Evolutionary conservation across 805 yeast genomes (phyloP), one percentile per base, ranked within the genome.

Genomic region (Lipomyces starkeyi): DNA sequence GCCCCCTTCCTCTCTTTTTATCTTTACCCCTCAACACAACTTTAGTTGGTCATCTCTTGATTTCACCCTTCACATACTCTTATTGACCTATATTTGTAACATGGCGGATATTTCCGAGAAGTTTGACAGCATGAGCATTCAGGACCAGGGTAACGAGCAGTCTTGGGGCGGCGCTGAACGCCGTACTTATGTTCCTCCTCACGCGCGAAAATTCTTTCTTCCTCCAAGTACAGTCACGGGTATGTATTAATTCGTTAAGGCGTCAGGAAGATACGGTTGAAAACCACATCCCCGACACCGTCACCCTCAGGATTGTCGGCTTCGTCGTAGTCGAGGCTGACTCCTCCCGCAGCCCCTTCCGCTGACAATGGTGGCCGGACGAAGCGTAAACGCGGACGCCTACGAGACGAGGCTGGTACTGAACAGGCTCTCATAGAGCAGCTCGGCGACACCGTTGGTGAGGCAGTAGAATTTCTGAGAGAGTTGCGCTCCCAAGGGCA

Each of bases 131-230:
- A 20, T 70, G 65, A 59, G 55, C 58, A 52, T 70, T 57, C 62
- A 64, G 35, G 71, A 66, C 66, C 60, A 63, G 37, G 63, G 61
- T 34, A 55, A 34, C 56, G 56, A 53, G 29, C 56, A 53, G 14
- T 13, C 56, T 13, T 53, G 56, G 63, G 62, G 37, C 56, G 62
- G 59, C 29, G 20, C 53, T n/a, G 64, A 43, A 20, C 49, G 56
- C 25, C 58, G 55, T 6, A 53, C 83, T 52, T 86, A 86, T 78
- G 87, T 85, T 55, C 89, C 89, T 59, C 89, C 89, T 71, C 88
- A 86, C 76, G 70, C 68, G 7, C 68, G 73, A 22, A 61, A 58
- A 49, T 74, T 74, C 65, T 34, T 9, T 20, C 64, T 29, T n/a
- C 58, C 34, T 40, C 67, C n/a, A 60, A 40, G 20, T 54, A 43